A percentile compares a stretch with the other conserved stretches of the same genome.
phyloP scores from a whole-genome alignment of 2,329 filamentous ascomycete species.

The Fusarium sp. region DNA sequence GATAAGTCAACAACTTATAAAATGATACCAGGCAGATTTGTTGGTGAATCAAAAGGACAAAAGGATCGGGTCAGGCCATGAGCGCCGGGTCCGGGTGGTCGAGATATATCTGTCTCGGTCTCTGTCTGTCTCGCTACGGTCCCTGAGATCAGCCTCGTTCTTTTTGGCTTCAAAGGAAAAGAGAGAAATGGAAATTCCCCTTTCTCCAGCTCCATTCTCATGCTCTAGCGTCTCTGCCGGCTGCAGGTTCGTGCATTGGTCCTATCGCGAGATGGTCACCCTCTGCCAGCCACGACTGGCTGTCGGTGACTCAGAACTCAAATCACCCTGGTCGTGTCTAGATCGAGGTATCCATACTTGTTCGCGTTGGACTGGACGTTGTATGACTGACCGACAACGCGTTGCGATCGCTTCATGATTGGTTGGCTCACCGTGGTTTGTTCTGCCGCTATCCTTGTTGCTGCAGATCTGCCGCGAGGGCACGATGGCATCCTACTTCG shows the following conservation, averaged over 20 bases:
- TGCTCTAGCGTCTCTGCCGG: constrained; percentile 9
- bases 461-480: constrained; percentile 27
- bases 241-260: constrained; percentile 34
- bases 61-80: constrained; percentile 13
- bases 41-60: constrained; percentile 22
- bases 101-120: constrained; percentile 45
- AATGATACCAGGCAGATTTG: background rate
- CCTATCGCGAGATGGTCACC: constrained; percentile 37
- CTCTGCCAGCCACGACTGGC: constrained; percentile 37
- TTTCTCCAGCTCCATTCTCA: background rate
- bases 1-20: constrained; percentile 3
- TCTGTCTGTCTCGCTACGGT: constrained; percentile 32
- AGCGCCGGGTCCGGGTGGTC: constrained; percentile 27
- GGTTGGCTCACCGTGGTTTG: constrained; percentile 13
- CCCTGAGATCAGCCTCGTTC: constrained; percentile 27
- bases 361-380: constrained; percentile 21
- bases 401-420: constrained; percentile 30
- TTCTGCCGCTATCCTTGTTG: constrained; percentile 8
- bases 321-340: constrained; percentile 24
- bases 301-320: constrained; percentile 40
- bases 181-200: constrained; percentile 9
- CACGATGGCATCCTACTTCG: constrained; percentile 25
- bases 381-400: constrained; percentile 37
- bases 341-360: background rate
- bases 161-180: background rate